Evolutionary conservation across 352 stramenopile species (phyloP).

Genomic region (Phytophthora citrophthora): DNA sequence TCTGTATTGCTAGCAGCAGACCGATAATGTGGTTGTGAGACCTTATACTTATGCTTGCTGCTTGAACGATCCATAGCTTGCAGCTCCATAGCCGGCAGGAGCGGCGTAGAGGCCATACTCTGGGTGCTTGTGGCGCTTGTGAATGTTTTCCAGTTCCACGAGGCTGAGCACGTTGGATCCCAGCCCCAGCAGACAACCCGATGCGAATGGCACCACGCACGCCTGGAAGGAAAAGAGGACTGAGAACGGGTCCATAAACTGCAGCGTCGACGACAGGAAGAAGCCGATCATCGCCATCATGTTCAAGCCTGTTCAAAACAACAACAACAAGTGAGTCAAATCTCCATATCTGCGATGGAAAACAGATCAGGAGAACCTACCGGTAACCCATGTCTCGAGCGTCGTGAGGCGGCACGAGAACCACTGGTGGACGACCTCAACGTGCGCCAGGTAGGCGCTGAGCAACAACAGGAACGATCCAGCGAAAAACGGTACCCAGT

Average conservation of each 20-base stretch:
- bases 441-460: constrained; percentile 79
- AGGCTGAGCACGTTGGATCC: constrained; percentile 72
- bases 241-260: constrained; percentile 87
- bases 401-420: constrained; percentile 78
- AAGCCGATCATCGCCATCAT: constrained; percentile 71
- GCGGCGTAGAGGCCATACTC: constrained; percentile 78
- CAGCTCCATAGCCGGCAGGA: constrained; percentile 42
- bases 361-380: constrained; percentile 29
- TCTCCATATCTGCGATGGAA: neutral
- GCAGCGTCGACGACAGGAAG: constrained; percentile 81
- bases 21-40: constrained; percentile 12
- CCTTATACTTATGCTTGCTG: constrained; percentile 41
- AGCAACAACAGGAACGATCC: constrained; percentile 79
- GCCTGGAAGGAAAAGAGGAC: constrained; percentile 76
- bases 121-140: constrained; percentile 83
- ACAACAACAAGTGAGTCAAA: constrained; percentile 24
- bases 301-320: constrained; percentile 51
- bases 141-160: constrained; percentile 77
- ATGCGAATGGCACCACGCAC: constrained; percentile 74
- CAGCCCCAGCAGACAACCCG: constrained; percentile 73
- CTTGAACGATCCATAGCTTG: constrained; percentile 46
- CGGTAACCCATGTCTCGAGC: constrained; percentile 53
- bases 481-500: constrained; percentile 87
- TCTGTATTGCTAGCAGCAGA: constrained; percentile 21
- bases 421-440: constrained; percentile 87